Percentiles rank a stretch among this genome's conserved stretches.
Evolutionary conservation across 78 protist genomes (phyloP).

Genomic region (Neovahlkampfia damariscottae): DNA sequence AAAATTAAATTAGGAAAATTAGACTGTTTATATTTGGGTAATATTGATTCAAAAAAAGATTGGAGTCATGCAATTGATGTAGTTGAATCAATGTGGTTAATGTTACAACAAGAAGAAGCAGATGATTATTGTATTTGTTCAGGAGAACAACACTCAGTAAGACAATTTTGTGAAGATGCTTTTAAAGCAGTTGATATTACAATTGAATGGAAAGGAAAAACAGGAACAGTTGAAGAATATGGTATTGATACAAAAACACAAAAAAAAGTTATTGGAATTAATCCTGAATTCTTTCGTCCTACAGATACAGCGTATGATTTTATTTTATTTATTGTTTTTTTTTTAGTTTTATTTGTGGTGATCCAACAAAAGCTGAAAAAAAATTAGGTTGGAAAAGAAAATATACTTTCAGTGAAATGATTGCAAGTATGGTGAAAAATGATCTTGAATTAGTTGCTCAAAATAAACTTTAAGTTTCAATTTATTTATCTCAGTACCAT

Average conservation of each 20-base stretch:
- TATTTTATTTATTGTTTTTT: too few species aligned
- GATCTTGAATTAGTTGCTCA: background rate
- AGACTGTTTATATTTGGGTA: constrained; percentile 55
- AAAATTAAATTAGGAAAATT: constrained; percentile 41
- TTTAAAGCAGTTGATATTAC: constrained; percentile 45
- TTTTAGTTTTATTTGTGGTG: background rate
- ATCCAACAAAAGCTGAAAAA: background rate
- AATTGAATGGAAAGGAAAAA: background rate
- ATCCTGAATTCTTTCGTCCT: background rate
- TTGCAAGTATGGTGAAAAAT: background rate
- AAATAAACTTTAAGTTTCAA: background rate
- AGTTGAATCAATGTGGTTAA: constrained; percentile 76
- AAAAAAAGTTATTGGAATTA: background rate
- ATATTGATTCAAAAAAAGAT: constrained; percentile 75
- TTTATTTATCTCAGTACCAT: background rate
- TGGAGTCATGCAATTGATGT: constrained; percentile 83
- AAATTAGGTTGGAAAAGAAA: background rate
- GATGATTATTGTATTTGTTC: constrained; percentile 82
- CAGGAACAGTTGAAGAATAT: background rate
- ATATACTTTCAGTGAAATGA: background rate
- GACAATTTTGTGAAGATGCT: constrained; percentile 60
- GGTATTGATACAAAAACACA: background rate
- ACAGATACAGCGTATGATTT: too few species aligned
- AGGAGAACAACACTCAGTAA: constrained; percentile 69
- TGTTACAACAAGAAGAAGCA: constrained; percentile 62